Evolutionary conservation across 1,284 basidiomycete genomes (phyloP).

Genomic region (Cryptococcus sp.): DNA sequence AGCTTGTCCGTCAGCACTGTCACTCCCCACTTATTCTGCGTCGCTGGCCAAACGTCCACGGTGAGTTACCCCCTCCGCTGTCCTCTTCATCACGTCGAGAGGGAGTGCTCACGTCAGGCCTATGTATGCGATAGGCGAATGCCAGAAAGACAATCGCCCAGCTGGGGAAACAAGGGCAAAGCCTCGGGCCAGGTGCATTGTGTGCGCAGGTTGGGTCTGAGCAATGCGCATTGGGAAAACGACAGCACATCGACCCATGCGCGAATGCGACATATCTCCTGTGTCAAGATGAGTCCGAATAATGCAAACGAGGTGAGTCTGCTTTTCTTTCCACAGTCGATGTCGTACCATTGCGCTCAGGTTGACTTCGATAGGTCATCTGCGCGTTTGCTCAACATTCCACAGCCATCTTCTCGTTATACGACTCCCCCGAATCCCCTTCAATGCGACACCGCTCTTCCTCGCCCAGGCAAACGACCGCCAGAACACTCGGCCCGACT

Average conservation of each 20-base stretch:
- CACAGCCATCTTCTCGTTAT: slow-evolving; percentile 73
- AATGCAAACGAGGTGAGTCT: slow-evolving; percentile 70
- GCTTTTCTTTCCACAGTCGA: background rate
- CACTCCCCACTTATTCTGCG: slow-evolving; percentile 50
- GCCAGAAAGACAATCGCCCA: slow-evolving; percentile 58
- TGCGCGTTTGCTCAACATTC: slow-evolving; percentile 69
- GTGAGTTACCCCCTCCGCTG: slow-evolving; percentile 17
- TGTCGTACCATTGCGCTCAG: too few relatives aligned
- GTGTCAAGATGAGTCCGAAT: slow-evolving; percentile 64
- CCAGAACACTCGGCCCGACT: background rate
- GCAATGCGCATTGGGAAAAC: slow-evolving; percentile 38
- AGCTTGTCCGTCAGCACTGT: slow-evolving; percentile 47
- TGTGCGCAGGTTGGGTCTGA: slow-evolving; percentile 73
- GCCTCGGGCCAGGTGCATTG: slow-evolving; percentile 56
- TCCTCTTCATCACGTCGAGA: background rate
- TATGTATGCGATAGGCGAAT: slow-evolving; percentile 85
- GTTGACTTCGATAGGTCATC: slow-evolving; percentile 22
- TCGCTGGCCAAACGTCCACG: slow-evolving; percentile 45
- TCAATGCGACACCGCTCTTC: slow-evolving; percentile 11
- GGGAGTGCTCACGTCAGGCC: slow-evolving; percentile 54
- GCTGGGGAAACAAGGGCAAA: slow-evolving; percentile 61
- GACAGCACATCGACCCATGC: slow-evolving; percentile 9
- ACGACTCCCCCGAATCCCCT: slow-evolving; percentile 51
- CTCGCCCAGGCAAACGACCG: background rate
- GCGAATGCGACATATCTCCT: slow-evolving; percentile 74